Conservation (phyloP, 2,329 filamentous ascomycete genomes). For the Colletotrichum sp. region DNA sequence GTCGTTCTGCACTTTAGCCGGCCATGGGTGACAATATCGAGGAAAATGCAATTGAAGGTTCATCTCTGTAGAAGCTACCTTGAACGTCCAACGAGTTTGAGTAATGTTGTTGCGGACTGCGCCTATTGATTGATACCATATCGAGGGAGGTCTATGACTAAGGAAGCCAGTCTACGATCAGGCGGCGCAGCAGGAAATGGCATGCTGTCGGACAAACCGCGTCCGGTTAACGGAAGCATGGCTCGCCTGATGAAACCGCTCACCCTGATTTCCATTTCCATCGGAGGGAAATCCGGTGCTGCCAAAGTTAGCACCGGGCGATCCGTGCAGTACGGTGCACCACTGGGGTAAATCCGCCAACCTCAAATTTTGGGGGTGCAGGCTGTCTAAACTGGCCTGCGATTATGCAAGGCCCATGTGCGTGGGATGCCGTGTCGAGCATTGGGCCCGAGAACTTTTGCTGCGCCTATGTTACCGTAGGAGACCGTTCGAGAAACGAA, state of each 20-base stretch:
- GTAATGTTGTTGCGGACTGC: background rate
- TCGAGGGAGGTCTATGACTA: background rate
- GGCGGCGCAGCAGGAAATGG: background rate
- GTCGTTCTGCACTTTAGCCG: background rate
- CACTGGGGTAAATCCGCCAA: too few relatives aligned
- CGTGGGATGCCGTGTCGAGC: background rate
- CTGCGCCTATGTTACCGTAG: background rate
- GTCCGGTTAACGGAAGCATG: background rate
- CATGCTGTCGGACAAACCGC: background rate
- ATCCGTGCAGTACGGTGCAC: background rate
- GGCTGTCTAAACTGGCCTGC: background rate
- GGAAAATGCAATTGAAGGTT: background rate
- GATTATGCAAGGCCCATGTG: background rate
- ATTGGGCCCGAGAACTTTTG: background rate
- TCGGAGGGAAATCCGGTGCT: background rate
- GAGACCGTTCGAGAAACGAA: background rate
- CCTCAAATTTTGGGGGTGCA: too few relatives aligned
- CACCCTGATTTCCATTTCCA: background rate
- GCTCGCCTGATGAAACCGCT: background rate
- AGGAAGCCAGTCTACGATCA: background rate
- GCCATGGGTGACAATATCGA: background rate
- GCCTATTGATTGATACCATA: background rate
- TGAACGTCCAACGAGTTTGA: background rate
- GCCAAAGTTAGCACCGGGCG: background rate
- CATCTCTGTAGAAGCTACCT: background rate